Conservation (phyloP, 164 flowering plant genomes). For the Stephania yunnanensis region DNA sequence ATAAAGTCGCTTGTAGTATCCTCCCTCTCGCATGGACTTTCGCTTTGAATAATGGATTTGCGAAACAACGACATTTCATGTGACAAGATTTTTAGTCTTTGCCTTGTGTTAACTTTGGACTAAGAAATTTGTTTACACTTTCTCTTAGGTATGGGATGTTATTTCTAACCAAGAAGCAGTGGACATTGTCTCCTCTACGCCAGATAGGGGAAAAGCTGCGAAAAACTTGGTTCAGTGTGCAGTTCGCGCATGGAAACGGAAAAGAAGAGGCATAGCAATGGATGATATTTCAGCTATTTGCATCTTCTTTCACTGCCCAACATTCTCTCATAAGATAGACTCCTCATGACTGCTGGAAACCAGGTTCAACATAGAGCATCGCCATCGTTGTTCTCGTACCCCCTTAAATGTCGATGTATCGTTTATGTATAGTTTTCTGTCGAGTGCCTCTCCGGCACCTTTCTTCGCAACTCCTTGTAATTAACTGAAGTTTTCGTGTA, state of each 20-base stretch:
- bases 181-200: slow-evolving; percentile 59
- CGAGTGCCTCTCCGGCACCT: neutral
- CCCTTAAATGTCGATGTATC: slow-evolving; percentile 4
- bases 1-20: neutral
- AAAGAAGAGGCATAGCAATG: slow-evolving; percentile 55
- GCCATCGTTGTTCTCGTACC: neutral
- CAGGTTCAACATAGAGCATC: slow-evolving; percentile 11
- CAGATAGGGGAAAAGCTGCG: slow-evolving; percentile 61
- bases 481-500: too few relatives aligned
- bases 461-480: too few relatives aligned
- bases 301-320: slow-evolving; percentile 61
- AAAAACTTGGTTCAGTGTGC: slow-evolving; percentile 68
- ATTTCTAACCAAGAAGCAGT: slow-evolving; percentile 87
- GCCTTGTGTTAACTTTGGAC: neutral
- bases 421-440: neutral
- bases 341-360: neutral
- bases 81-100: neutral
- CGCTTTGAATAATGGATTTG: neutral
- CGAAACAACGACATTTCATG: neutral
- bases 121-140: neutral
- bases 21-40: neutral
- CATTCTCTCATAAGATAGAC: slow-evolving; percentile 15
- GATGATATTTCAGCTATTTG: slow-evolving; percentile 96
- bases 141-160: slow-evolving; percentile 91
- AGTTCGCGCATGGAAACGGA: slow-evolving; percentile 65